Evolutionary conservation across 2,329 filamentous ascomycete genomes (phyloP).

Genomic region (Trichoderma breve): DNA sequence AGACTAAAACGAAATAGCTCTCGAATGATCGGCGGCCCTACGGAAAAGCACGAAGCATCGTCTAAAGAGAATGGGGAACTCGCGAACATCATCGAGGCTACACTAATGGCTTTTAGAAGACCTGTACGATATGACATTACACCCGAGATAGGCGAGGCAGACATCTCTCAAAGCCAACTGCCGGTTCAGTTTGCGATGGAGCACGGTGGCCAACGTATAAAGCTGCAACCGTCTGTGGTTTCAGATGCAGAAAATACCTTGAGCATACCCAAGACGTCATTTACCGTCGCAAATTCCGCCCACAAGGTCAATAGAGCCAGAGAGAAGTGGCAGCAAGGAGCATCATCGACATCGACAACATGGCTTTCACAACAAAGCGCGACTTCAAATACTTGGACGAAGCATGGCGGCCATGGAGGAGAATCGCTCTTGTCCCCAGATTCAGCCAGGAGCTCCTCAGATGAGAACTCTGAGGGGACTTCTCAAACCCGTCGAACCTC

Average conservation of each 20-base stretch:
- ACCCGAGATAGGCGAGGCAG: neutral
- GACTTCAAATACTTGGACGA: conserved; percentile 34
- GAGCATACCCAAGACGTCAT: conserved; percentile 33
- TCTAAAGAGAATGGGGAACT: neutral
- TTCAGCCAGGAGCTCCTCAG: neutral
- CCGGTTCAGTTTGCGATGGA: conserved; percentile 25
- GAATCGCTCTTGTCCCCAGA: neutral
- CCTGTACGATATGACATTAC: neutral
- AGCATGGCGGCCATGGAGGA: conserved; percentile 6
- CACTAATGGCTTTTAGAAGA: neutral
- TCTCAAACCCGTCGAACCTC: neutral
- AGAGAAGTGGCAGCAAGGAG: conserved; percentile 20
- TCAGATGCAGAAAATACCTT: conserved; percentile 37
- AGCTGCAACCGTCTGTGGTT: conserved; percentile 25
- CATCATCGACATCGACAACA: conserved; percentile 29
- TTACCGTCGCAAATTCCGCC: conserved; percentile 26
- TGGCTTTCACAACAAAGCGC: conserved; percentile 32
- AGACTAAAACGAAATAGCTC: neutral
- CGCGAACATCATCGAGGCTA: neutral
- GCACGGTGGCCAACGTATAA: conserved; percentile 26
- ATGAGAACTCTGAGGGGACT: neutral
- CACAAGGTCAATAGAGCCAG: conserved; percentile 27
- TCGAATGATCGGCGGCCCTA: neutral
- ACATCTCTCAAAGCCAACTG: neutral
- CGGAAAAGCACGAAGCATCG: neutral